Evolutionary conservation across 208 protist species (phyloP), one percentile per base, ranked within the genome.

Genomic region (Leishmania major): DNA sequence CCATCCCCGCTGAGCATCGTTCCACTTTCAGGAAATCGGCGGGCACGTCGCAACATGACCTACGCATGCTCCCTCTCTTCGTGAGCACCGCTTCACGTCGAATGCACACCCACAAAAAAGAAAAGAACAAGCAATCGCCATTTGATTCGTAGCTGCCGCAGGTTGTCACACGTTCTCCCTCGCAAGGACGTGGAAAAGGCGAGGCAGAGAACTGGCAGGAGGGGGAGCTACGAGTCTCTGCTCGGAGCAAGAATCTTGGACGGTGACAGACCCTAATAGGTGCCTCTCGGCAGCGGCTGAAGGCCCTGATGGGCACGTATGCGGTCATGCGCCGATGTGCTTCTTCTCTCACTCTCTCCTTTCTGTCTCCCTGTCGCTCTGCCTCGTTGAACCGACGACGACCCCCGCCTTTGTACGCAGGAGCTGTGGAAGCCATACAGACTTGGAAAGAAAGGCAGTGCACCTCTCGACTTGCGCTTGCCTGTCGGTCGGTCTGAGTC

Each of bases 311-410:
- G 25, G 40, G 7, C 45, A 25, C 49, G 22, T 31, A 59, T 1
- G 71, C 71, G 28, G 47, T 6, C n/a, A 15, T 75, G 8, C 25
- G 22, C 47, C 43, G 10, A n/a, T 43, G 5, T 53, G 6, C 45
- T 6, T 28, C 8, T 59, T 75, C 15, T 17, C 28, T 2, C 31
- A 55, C 31, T 80, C 49, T 67, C 17, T 81, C 96, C 45, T 94
- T 88, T 82, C 72, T 73, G 45, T 5, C 22, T 49, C 71, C 3
- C 17, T 60, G 5, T 76, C 51, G 7, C 1, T 13, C 28, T 75
- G 11, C 89, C 13, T 97, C 62, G 93, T 94, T 84, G n/a, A 37
- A 40, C n/a, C 1, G 11, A 66, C n/a, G 5, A 7, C 60, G 19
- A 13, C 3, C n/a, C 4, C n/a, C n/a, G 11, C 84, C 86, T 59